Evolutionary conservation across 1,284 basidiomycete genomes (phyloP).

Genomic region (Boletus hoseneyae): DNA sequence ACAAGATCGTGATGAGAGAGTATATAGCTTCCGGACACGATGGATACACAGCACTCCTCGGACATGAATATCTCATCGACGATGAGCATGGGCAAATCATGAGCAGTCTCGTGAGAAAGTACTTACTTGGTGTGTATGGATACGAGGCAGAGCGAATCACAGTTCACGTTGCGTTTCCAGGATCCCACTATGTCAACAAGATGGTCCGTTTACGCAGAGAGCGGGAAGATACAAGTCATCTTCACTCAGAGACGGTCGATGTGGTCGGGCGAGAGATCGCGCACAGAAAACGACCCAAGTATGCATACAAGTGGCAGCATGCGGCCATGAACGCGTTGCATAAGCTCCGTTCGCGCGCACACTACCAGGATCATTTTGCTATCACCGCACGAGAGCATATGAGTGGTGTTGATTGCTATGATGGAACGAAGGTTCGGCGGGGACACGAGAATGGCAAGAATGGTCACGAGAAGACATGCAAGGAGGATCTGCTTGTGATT

Average conservation of each 20-base stretch:
- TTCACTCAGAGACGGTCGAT: constrained; percentile 41
- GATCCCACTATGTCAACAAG: constrained; percentile 64
- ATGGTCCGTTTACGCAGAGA: constrained; percentile 43
- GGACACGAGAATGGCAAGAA: constrained; percentile 30
- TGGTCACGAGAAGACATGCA: constrained; percentile 31
- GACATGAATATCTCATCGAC: constrained; percentile 71
- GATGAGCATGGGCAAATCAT: constrained; percentile 83
- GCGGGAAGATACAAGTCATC: constrained; percentile 21
- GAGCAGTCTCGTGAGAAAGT: constrained; percentile 80
- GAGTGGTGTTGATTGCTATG: constrained; percentile 70
- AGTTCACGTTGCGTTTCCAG: constrained; percentile 33
- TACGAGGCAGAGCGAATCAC: neutral
- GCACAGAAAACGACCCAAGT: constrained; percentile 25
- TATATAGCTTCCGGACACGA: constrained; percentile 81
- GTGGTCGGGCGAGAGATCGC: constrained; percentile 45
- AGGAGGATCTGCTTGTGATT: constrained; percentile 60
- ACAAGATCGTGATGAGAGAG: constrained; percentile 74
- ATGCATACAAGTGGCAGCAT: constrained; percentile 48
- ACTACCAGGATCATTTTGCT: constrained; percentile 60
- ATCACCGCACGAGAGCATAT: constrained; percentile 72
- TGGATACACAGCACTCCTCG: constrained; percentile 72
- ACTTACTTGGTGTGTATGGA: constrained; percentile 67
- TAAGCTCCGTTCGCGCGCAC: constrained; percentile 46
- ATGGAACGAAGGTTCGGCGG: constrained; percentile 49
- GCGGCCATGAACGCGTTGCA: constrained; percentile 44